A percentile compares a stretch with the other conserved stretches of the same genome.
phyloP scores from a whole-genome alignment of 2,329 filamentous ascomycete species.

The Sarocladium kiliense region DNA sequence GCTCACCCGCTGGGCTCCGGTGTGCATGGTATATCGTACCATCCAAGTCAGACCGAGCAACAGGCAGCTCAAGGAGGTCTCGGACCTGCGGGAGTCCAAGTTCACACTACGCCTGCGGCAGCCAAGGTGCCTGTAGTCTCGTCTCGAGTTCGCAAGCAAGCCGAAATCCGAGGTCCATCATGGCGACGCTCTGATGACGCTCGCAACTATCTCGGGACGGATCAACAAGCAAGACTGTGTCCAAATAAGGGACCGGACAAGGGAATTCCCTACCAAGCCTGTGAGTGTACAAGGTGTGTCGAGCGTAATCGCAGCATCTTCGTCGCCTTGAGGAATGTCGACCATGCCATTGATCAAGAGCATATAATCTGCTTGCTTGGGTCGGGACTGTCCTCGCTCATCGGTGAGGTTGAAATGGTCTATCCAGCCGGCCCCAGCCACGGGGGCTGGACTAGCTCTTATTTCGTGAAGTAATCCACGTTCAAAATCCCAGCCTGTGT shows the following conservation, averaged over 20 bases:
- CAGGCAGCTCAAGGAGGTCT: background rate
- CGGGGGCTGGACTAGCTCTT: background rate
- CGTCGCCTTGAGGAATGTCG: background rate
- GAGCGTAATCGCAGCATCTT: constrained; percentile 7
- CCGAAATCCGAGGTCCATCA: background rate
- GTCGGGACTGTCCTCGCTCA: background rate
- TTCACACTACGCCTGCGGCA: background rate
- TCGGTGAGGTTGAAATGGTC: background rate
- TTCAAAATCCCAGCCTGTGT: background rate
- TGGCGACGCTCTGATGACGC: constrained; percentile 2
- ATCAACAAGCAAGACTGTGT: background rate
- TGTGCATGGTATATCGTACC: background rate
- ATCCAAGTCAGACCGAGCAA: background rate
- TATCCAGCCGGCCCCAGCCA: background rate
- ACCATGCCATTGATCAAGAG: background rate
- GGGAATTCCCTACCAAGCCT: background rate
- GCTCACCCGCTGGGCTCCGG: no score
- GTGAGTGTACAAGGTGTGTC: background rate
- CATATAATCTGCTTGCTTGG: background rate
- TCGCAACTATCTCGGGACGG: background rate
- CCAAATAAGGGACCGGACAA: background rate
- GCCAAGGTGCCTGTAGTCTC: background rate
- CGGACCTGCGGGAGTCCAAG: background rate
- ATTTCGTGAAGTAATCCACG: background rate
- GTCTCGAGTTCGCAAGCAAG: background rate